Percentiles rank a stretch among this genome's conserved stretches.
These are phyloP conservation scores for Rhizophagus prolifer DNA, from an alignment of 192 early-diverging fungal species.

Conservation along the genomic window DNA sequence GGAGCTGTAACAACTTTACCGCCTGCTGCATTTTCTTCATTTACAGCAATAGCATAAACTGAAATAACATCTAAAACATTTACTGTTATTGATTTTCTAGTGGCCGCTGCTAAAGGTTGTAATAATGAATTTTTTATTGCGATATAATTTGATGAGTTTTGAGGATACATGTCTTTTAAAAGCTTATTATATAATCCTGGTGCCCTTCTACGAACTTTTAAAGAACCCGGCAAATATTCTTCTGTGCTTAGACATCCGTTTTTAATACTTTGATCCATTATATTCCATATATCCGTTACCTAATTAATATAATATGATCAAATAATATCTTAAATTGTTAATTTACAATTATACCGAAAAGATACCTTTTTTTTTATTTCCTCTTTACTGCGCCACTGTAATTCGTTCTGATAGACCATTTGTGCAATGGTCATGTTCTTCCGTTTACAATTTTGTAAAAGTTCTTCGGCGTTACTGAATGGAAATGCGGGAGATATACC, in stretches of 20 bases:
- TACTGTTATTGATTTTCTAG: not conserved
- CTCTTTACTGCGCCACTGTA: constrained; percentile 81
- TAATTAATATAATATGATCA: constrained; percentile 18
- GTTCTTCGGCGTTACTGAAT: constrained; percentile 74
- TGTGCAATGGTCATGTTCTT: constrained; percentile 92
- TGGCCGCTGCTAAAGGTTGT: not conserved
- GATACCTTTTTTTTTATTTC: constrained; percentile 64
- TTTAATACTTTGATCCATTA: constrained; percentile 87
- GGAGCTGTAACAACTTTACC: constrained; percentile 91
- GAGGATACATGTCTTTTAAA: constrained; percentile 69
- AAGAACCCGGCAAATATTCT: constrained; percentile 72
- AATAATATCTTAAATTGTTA: too few relatives aligned
- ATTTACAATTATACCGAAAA: not conserved
- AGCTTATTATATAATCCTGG: constrained; percentile 85
- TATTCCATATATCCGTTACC: constrained; percentile 82
- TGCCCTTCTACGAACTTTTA: constrained; percentile 82
- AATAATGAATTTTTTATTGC: not conserved
- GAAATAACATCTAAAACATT: constrained; percentile 86
- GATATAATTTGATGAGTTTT: not conserved
- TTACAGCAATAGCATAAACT: constrained; percentile 94
- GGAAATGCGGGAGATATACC: constrained; percentile 69
- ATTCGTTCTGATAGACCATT: constrained; percentile 91
- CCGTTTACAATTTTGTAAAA: constrained; percentile 79
- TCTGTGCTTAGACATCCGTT: constrained; percentile 68
- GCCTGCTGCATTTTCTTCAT: constrained; percentile 86